A percentile compares a stretch with the other conserved stretches of the same genome.
These are phyloP conservation scores for Isoetes engelmannii DNA, from an alignment of 83 land plant genomes.

Conservation along the genomic window DNA sequence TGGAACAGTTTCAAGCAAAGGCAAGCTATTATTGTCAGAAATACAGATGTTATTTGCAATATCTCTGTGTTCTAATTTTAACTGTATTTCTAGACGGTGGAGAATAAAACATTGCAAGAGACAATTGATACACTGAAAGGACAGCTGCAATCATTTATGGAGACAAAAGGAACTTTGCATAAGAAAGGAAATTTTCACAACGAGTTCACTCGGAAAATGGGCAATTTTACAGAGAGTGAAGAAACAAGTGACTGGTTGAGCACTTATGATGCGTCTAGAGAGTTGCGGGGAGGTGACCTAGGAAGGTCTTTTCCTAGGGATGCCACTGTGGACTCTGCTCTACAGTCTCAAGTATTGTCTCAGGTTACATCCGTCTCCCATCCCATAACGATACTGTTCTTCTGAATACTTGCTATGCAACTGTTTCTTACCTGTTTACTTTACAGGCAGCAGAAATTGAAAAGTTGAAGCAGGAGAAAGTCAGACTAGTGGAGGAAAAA, in stretches of 20 bases:
- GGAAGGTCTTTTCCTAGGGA: background rate
- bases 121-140: conserved; percentile 34
- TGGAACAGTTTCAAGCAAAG: conserved; percentile 85
- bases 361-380: background rate
- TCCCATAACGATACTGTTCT: background rate
- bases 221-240: no score
- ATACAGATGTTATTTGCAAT: no score
- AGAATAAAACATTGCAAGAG: conserved; percentile 56
- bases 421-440: background rate
- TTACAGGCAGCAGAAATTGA: conserved; percentile 82
- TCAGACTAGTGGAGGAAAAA: conserved; percentile 58
- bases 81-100: conserved; percentile 40
- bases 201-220: no score
- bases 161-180: no score
- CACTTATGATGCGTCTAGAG: no score
- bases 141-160: conserved; percentile 41
- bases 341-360: background rate
- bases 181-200: no score
- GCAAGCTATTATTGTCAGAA: conserved; percentile 18
- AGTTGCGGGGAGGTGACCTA: no score
- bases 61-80: no score
- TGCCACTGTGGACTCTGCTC: background rate
- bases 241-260: no score
- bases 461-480: conserved; percentile 51
- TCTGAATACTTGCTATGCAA: background rate